phyloP scores from a whole-genome alignment of 163 green algal species.

The Smithsoniella earleae region DNA sequence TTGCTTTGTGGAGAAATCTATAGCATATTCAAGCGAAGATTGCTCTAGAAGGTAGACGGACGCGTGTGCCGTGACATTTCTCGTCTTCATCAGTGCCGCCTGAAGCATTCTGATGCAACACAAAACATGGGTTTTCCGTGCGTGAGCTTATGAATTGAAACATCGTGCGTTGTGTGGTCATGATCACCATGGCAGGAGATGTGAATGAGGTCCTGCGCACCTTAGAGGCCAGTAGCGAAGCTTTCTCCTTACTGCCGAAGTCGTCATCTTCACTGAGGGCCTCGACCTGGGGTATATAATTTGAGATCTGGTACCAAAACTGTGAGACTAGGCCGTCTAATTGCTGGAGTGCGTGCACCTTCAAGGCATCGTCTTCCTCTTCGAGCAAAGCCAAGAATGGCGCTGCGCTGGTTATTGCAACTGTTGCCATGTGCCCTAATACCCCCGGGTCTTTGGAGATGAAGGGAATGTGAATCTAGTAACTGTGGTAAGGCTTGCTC shows the following conservation, averaged over 20 bases:
- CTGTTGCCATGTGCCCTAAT: not conserved
- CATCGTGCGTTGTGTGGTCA: no score
- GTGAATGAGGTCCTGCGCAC: no score
- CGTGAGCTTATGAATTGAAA: no score
- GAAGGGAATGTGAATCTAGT: no score
- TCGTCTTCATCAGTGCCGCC: not conserved
- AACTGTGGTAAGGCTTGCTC: no score
- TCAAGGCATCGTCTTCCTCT: slow-evolving; percentile 75
- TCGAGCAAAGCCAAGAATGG: slow-evolving; percentile 82
- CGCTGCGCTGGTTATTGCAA: slow-evolving; percentile 53
- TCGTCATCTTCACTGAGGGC: slow-evolving; percentile 90
- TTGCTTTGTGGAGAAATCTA: not conserved
- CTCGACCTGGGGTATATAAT: slow-evolving; percentile 74
- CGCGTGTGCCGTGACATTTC: not conserved
- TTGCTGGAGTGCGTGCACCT: slow-evolving; percentile 77
- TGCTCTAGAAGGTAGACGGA: not conserved
- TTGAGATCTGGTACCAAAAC: slow-evolving; percentile 88
- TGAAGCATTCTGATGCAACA: no score
- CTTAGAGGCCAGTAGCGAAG: slow-evolving; percentile 93
- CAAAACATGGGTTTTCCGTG: no score
- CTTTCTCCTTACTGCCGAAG: slow-evolving; percentile 81
- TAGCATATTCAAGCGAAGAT: not conserved
- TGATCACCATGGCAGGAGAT: no score
- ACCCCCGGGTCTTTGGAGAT: not conserved
- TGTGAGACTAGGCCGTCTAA: slow-evolving; percentile 73